Base-by-base conservation (phyloP, 768 basidiomycete genomes). In the Suillus luteus region DNA sequence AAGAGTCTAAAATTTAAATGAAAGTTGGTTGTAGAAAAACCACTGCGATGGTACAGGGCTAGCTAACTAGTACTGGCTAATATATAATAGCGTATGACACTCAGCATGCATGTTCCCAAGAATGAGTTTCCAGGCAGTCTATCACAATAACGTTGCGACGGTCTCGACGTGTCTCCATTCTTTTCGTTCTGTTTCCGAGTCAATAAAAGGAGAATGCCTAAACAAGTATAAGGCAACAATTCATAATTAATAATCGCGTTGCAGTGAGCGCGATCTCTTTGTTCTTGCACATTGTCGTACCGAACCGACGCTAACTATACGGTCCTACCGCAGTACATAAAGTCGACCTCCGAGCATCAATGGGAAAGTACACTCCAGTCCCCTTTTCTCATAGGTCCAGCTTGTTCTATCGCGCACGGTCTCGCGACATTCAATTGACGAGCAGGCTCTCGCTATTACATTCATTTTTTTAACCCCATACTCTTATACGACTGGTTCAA, bases 401-500 rank as follows among this genome's bases (percentile, higher is more conserved):
- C 37, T 38, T 10, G 12, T 57, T 57, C 9, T 24, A 40, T 27
- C 55, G 15, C 8, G 38, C 40, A 27, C 35, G 27, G 38, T 58
- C 38, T 19, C 38, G 22, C 55, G 22, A 38, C 24, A 41, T 22
- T 40, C 37, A 48, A 38, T 37, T 38, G n/a, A 57, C 55, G 57
- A 58, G 57, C 57, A 58, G 57, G 57, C 57, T 58, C 57, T 58
- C 57, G 57, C 38, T 40, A 35, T 8, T 1, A 27, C 57, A 41
- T 41, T 41, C 57, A 40, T 41, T 58, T 58, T 58, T 19, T 35
- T 10, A 54, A n/a, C 24, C 24, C 38, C 9, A 58, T 19, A 10
- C 17, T 41, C 10, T 38, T 27, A 40, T 38, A 5, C 33, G 24
- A 24, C 15, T 40, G 4, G 5, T 58, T 31, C 11, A 31, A 79